Evolutionary conservation across 2,329 filamentous ascomycete genomes (phyloP).

Genomic region (Didymellaceae sp.): DNA sequence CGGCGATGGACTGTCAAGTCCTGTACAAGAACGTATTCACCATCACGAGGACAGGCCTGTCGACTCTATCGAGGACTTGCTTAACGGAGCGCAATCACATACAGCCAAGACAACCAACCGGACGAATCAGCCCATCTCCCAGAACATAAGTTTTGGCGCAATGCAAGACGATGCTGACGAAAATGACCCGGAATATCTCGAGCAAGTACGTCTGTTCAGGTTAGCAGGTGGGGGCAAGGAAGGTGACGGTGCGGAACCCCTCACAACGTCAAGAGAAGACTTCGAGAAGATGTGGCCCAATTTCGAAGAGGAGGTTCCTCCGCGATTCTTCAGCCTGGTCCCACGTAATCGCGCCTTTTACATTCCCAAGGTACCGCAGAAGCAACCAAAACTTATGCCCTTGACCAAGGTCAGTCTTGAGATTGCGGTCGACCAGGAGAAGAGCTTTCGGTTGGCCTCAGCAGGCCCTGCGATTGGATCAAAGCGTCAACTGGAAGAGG

Average conservation of each 20-base stretch:
- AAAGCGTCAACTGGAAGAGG: constrained; percentile 54
- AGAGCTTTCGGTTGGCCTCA: constrained; percentile 76
- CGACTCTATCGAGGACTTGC: constrained; percentile 36
- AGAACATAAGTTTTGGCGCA: constrained; percentile 22
- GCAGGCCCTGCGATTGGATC: constrained; percentile 59
- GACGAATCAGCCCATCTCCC: constrained; percentile 28
- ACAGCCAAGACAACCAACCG: constrained; percentile 16
- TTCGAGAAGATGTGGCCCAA: constrained; percentile 81
- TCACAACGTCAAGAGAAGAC: constrained; percentile 74
- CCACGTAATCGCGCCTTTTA: constrained; percentile 80
- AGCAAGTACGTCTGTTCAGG: constrained; percentile 44
- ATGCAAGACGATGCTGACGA: constrained; percentile 38
- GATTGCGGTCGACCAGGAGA: constrained; percentile 83
- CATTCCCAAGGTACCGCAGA: constrained; percentile 77
- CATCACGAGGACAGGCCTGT: constrained; percentile 50
- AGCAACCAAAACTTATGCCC: constrained; percentile 80
- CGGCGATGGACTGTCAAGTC: constrained; percentile 33
- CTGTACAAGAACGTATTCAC: constrained; percentile 32
- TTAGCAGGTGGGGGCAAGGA: constrained; percentile 41
- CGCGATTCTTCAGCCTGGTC: constrained; percentile 82
- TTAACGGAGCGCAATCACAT: constrained; percentile 13
- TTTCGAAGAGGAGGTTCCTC: constrained; percentile 76
- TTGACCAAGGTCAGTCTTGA: constrained; percentile 90
- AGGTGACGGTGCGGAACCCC: constrained; percentile 65
- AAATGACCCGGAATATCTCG: constrained; percentile 42